phyloP scores from a whole-genome alignment of 148 eudicot species.

The Dysphania ambrosioides region DNA sequence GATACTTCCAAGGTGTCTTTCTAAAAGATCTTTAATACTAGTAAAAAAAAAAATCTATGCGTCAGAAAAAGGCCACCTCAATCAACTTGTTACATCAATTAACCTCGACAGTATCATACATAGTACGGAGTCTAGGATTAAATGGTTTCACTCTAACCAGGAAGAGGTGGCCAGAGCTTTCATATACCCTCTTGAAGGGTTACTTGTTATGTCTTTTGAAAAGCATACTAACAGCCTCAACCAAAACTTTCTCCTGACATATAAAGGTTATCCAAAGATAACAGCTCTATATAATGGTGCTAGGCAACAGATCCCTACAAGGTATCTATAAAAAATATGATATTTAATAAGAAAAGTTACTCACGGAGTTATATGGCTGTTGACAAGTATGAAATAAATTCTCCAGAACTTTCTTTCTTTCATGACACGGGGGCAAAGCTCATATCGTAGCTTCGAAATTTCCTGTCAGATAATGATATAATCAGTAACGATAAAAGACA shows the following conservation, averaged over 20 bases:
- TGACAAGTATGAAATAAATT: constrained; percentile 82
- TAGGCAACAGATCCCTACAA: background rate
- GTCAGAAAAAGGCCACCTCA: background rate
- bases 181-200: background rate
- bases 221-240: background rate
- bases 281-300: background rate
- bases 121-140: background rate
- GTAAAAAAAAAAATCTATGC: background rate
- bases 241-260: background rate
- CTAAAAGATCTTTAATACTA: background rate
- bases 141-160: background rate
- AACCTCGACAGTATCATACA: background rate
- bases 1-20: background rate
- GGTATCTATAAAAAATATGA: too few relatives aligned
- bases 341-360: constrained; percentile 29
- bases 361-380: constrained; percentile 82
- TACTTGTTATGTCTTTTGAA: background rate
- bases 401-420: constrained; percentile 96
- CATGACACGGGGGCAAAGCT: constrained; percentile 89
- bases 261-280: background rate
- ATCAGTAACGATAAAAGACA: constrained; percentile 20
- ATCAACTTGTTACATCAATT: background rate
- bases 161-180: background rate
- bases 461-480: constrained; percentile 51
- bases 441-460: constrained; percentile 85